Percentiles rank a stretch among this genome's conserved stretches.
Evolutionary conservation across 179 eudicot species (phyloP).

Genomic region (Dionaea muscipula): DNA sequence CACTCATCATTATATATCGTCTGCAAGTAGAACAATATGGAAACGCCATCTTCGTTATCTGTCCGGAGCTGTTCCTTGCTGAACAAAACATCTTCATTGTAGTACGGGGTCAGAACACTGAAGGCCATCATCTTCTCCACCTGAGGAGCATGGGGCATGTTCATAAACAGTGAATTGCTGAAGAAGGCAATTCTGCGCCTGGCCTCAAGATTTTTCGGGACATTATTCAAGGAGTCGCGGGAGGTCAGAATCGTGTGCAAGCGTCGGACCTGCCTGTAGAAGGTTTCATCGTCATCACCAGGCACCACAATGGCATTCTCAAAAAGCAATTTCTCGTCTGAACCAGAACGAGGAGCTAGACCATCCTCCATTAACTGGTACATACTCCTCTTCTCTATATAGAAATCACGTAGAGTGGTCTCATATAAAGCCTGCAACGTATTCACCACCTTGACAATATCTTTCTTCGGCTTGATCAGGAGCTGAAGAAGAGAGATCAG

Average conservation of each 20-base stretch:
- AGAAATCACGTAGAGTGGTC: conserved; percentile 57
- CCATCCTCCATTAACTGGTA: conserved; percentile 73
- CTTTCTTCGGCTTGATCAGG: conserved; percentile 34
- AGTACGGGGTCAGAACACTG: conserved; percentile 88
- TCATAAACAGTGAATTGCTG: conserved; percentile 92
- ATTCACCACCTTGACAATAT: conserved; percentile 54
- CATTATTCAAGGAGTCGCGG: conserved; percentile 72
- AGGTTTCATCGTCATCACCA: conserved; percentile 35
- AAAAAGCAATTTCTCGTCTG: conserved; percentile 47
- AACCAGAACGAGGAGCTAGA: conserved; percentile 44
- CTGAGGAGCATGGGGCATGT: conserved; percentile 93
- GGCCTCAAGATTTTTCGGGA: conserved; percentile 80
- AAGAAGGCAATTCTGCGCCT: conserved; percentile 86
- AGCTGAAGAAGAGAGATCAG: conserved; percentile 46
- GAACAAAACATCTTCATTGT: conserved; percentile 78
- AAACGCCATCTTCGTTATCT: conserved; percentile 88
- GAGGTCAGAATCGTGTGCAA: conserved; percentile 72
- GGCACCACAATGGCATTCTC: conserved; percentile 76
- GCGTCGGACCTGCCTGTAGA: conserved; percentile 71
- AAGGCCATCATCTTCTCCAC: conserved; percentile 92
- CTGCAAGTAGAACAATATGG: conserved; percentile 76
- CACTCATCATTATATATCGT: conserved; percentile 83
- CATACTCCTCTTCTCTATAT: conserved; percentile 37
- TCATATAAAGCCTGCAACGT: conserved; percentile 80
- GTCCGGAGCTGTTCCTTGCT: conserved; percentile 71